These are phyloP conservation scores for Stemphylium lycopersici DNA, from an alignment of 2,329 filamentous ascomycete species.

Conservation along the genomic window DNA sequence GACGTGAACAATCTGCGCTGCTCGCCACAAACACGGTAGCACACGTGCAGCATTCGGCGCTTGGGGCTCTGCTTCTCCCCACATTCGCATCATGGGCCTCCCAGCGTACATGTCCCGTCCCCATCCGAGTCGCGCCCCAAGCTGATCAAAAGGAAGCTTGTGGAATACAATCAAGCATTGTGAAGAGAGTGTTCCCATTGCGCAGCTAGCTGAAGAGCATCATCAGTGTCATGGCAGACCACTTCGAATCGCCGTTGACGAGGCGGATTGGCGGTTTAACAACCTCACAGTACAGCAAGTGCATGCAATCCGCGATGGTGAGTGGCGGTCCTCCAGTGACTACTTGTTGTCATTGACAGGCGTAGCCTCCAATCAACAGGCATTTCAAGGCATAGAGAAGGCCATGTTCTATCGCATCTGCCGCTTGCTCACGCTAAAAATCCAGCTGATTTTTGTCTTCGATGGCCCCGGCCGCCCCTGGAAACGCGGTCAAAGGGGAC, in stretches of 20 bases:
- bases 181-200: slow-evolving; percentile 44
- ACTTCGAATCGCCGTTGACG: slow-evolving; percentile 52
- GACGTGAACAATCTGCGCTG: neutral
- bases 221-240: slow-evolving; percentile 44
- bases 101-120: slow-evolving; percentile 18
- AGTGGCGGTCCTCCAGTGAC: neutral
- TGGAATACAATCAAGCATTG: slow-evolving; percentile 49
- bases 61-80: neutral
- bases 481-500: slow-evolving; percentile 42
- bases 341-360: neutral
- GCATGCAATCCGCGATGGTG: slow-evolving; percentile 44
- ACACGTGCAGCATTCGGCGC: slow-evolving; percentile 8
- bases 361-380: slow-evolving; percentile 32
- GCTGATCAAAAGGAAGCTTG: slow-evolving; percentile 27
- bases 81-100: slow-evolving; percentile 27
- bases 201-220: slow-evolving; percentile 48
- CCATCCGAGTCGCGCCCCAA: neutral
- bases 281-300: slow-evolving; percentile 48
- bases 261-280: slow-evolving; percentile 54
- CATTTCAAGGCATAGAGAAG: slow-evolving; percentile 52
- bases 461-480: slow-evolving; percentile 56
- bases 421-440: slow-evolving; percentile 56
- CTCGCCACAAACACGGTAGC: slow-evolving; percentile 2
- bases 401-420: slow-evolving; percentile 51
- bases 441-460: slow-evolving; percentile 62